Conservation (phyloP, 2,329 filamentous ascomycete species). For the Fusarium sterilihyphosum region DNA sequence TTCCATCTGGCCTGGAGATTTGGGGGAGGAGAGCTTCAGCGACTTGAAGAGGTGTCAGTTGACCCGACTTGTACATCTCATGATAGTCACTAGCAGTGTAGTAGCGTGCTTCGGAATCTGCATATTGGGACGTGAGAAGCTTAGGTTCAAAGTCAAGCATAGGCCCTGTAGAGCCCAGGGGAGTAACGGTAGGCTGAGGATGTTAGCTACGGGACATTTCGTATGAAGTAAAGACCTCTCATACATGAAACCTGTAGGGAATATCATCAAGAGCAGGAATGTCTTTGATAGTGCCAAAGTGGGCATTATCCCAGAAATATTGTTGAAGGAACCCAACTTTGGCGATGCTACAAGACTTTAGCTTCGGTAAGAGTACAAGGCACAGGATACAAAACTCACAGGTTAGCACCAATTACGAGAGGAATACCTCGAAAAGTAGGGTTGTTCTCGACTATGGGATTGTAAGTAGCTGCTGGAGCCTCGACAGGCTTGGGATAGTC, state of each 20-base stretch:
- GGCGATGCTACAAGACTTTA: slow-evolving; percentile 60
- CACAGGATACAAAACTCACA: slow-evolving; percentile 58
- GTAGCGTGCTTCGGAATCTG: slow-evolving; percentile 62
- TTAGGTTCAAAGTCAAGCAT: slow-evolving; percentile 55
- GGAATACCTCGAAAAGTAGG: slow-evolving; percentile 74
- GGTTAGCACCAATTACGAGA: slow-evolving; percentile 67
- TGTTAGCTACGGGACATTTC: background rate
- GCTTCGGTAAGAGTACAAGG: background rate
- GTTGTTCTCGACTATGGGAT: slow-evolving; percentile 63
- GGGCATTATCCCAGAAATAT: slow-evolving; percentile 75
- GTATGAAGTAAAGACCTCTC: slow-evolving; percentile 13
- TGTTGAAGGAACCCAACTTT: slow-evolving; percentile 70
- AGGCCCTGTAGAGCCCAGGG: slow-evolving; percentile 52
- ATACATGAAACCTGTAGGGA: slow-evolving; percentile 60
- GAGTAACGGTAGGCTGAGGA: slow-evolving; percentile 65
- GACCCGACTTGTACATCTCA: slow-evolving; percentile 74
- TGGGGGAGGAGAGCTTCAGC: slow-evolving; percentile 76
- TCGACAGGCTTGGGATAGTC: slow-evolving; percentile 54
- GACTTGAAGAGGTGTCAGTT: slow-evolving; percentile 77
- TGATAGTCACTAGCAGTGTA: slow-evolving; percentile 82
- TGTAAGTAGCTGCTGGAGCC: slow-evolving; percentile 50
- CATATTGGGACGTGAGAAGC: slow-evolving; percentile 53
- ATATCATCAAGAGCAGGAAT: slow-evolving; percentile 58
- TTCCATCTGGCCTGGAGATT: slow-evolving; percentile 65
- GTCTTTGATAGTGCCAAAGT: slow-evolving; percentile 59